Conservation (phyloP, 116 monocot genomes). For the Cymodocea nodosa region DNA sequence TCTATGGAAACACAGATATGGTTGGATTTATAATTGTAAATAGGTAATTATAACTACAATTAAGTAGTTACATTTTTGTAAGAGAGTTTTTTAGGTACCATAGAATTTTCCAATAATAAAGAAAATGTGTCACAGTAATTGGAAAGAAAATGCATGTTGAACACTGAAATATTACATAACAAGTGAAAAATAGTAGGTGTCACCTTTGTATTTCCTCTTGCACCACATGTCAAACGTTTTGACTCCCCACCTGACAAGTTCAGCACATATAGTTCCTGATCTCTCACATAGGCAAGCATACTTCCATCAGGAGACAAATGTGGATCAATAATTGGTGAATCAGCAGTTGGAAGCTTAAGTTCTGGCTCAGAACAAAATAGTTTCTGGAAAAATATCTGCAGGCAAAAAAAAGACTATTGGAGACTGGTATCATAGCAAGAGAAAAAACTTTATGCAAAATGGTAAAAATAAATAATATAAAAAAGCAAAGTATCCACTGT, state of each 20-base stretch:
- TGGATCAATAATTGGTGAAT: constrained; percentile 84
- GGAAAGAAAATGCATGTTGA: not conserved
- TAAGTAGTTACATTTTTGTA: too few relatives aligned
- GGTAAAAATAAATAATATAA: not conserved
- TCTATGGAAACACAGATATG: too few relatives aligned
- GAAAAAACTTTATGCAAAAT: not conserved
- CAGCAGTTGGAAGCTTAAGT: constrained; percentile 37
- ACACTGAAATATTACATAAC: not conserved
- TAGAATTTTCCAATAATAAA: not conserved
- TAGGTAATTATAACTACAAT: too few relatives aligned
- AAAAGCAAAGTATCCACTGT: not conserved
- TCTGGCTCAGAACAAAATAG: constrained; percentile 55
- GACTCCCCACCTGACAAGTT: constrained; percentile 34
- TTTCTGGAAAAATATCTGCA: constrained; percentile 81
- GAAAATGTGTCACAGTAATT: not conserved
- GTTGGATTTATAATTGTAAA: too few relatives aligned
- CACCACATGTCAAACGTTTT: constrained; percentile 62
- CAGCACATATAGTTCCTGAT: constrained; percentile 63
- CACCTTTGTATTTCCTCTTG: constrained; percentile 67
- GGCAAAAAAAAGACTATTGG: not conserved
- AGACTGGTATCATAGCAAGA: not conserved
- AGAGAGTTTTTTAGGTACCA: too few relatives aligned
- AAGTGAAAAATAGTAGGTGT: not conserved
- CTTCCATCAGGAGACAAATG: constrained; percentile 90
- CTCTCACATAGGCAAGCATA: constrained; percentile 77